These are phyloP conservation scores for Polyrhizophydium stewartii DNA, from an alignment of 371 early-diverging fungal species.

Conservation along the genomic window DNA sequence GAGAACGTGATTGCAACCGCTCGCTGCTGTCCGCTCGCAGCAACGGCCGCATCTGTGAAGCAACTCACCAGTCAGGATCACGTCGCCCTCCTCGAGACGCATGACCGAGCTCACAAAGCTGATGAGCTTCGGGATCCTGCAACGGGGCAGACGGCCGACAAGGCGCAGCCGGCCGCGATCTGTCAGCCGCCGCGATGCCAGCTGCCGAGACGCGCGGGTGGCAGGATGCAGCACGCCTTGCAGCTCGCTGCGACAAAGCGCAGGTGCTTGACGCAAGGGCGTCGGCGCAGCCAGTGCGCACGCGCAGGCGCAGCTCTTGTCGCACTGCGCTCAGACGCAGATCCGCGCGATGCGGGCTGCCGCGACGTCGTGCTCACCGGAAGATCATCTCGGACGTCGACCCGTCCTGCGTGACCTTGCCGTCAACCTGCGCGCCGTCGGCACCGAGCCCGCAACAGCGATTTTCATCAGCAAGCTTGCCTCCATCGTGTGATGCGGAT, in stretches of 20 bases:
- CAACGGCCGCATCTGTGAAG: background rate
- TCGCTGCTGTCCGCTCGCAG: too few species aligned
- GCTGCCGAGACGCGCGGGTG: too few species aligned
- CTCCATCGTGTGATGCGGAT: background rate
- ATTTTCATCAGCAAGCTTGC: constrained; percentile 61
- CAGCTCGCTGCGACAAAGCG: background rate
- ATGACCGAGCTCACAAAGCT: constrained; percentile 76
- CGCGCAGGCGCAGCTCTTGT: background rate
- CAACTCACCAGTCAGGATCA: constrained; percentile 34
- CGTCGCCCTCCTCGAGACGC: constrained; percentile 76
- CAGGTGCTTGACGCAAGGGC: constrained; percentile 8
- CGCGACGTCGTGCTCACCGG: constrained; percentile 39
- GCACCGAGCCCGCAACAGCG: background rate
- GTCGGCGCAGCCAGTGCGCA: too few species aligned
- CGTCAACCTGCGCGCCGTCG: constrained; percentile 77
- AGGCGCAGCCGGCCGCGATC: too few species aligned
- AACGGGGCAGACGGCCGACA: too few species aligned
- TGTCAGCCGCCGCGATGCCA: too few species aligned
- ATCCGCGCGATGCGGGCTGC: background rate
- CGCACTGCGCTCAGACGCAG: too few species aligned
- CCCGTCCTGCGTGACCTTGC: constrained; percentile 74
- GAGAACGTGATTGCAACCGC: too few species aligned
- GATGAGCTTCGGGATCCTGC: constrained; percentile 68
- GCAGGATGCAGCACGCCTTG: constrained; percentile 1
- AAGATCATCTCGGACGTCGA: constrained; percentile 91